These are phyloP conservation scores for Ustilago xerochloae DNA, from an alignment of 1,284 basidiomycete genomes.

Conservation along the genomic window DNA sequence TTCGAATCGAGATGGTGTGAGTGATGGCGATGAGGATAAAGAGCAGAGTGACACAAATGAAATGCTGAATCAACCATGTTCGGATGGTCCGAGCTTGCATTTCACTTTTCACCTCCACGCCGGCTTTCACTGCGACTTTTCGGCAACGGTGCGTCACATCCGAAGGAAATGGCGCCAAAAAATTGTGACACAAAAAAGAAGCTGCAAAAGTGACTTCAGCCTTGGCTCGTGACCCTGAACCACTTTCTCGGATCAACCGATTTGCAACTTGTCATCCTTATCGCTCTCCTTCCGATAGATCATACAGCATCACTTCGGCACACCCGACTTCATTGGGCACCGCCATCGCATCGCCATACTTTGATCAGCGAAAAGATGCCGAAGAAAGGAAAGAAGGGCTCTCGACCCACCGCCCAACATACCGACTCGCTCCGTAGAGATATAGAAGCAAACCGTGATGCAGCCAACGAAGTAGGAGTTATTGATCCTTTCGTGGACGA, in stretches of 20 bases:
- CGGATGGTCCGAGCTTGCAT: constrained; percentile 25
- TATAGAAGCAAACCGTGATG: constrained; percentile 15
- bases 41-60: no score
- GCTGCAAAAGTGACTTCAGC: neutral
- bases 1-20: neutral
- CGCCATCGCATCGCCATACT: neutral
- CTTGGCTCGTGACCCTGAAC: neutral
- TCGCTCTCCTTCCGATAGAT: neutral
- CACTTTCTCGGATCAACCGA: constrained; percentile 12
- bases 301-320: neutral
- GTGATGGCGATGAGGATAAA: neutral
- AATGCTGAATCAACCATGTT: no score
- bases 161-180: neutral
- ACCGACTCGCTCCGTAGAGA: constrained; percentile 33
- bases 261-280: neutral
- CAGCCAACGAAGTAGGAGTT: constrained; percentile 2
- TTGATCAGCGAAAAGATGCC: constrained; percentile 19
- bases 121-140: no score
- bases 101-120: no score
- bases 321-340: neutral
- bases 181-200: constrained; percentile 16
- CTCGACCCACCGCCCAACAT: constrained; percentile 12
- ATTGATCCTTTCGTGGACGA: constrained; percentile 43
- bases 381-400: constrained; percentile 43
- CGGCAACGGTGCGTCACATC: no score